Percentiles rank a stretch among this genome's conserved stretches.
Conservation (phyloP, 768 basidiomycete species). For the Phallus indusiatus region DNA sequence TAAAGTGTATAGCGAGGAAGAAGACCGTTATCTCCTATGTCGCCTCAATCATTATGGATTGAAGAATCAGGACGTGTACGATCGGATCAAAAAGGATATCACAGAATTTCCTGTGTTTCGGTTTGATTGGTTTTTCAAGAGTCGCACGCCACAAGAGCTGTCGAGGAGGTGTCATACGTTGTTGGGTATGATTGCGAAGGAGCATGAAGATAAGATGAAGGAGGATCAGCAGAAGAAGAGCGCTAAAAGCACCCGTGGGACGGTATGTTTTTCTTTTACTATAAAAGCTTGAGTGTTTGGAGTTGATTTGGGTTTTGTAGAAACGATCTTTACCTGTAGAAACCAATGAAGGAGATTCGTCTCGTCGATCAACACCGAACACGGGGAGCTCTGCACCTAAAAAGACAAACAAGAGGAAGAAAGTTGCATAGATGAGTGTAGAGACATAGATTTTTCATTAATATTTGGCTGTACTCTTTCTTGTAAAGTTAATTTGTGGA, state of each 20-base stretch:
- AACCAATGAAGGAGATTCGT: conserved; percentile 12
- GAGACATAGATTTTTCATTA: background rate
- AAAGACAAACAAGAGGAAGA: conserved; percentile 4
- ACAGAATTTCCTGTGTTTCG: conserved; percentile 94
- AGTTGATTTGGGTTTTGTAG: no score
- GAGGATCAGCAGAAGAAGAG: conserved; percentile 59
- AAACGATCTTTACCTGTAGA: conserved; percentile 4
- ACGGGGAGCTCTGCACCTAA: conserved; percentile 4
- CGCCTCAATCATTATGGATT: conserved; percentile 86
- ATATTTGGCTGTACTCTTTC: no score
- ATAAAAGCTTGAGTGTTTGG: no score
- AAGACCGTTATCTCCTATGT: conserved; percentile 90
- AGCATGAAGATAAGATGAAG: conserved; percentile 38
- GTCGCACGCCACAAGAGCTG: conserved; percentile 81
- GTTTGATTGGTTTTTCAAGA: conserved; percentile 99
- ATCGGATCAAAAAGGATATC: conserved; percentile 92
- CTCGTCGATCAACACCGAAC: conserved; percentile 32
- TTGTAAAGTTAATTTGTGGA: no score
- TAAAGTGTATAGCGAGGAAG: conserved; percentile 94
- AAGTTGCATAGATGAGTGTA: background rate
- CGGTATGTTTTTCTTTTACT: background rate
- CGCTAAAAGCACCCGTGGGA: conserved; percentile 33
- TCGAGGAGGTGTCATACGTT: conserved; percentile 82
- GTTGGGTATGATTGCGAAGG: conserved; percentile 86
- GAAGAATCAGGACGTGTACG: conserved; percentile 82